Base-by-base conservation (phyloP, 148 eudicot species). In the Rhododendron kiyosumense region DNA sequence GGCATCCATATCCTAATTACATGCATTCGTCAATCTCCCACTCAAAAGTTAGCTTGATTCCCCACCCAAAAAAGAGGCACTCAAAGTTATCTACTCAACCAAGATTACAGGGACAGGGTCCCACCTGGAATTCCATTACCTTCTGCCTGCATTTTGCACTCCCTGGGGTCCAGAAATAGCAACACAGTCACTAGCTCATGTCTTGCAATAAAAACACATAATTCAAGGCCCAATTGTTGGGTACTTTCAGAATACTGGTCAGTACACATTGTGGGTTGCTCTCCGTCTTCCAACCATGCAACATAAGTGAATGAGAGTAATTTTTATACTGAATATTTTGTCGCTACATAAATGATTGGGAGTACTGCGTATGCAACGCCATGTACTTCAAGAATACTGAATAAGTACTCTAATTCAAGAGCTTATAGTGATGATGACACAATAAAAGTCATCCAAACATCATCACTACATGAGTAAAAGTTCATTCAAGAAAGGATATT, bases 51-150 rank as follows among this genome's bases (percentile, higher is more conserved):
- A 3, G 13, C 5, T 26, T 65, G 48, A 22, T 22, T 17, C 76
- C 81, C 54, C 63, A 83, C 81, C 84, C 84, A 80, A 83, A 61
- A 6, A 85, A 65, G 32, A 11, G 20, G 63, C 84, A 81, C 63
- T 7, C 86, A 88, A 87, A 14, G 84, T 78, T 4, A 57, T 9
- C 69, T 32, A 10, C 36, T 32, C 28, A 32, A 30, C 41, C 36
- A 82, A 87, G 0, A 78, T 36, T 74, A 80, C 24, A 75, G 18
- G 36, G 3, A 14, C 20, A 63, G 87, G 84, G 84, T 10, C 82
- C 89, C 86, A 36, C 59, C 1, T 10, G 28, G 14, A 34, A 18
- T 32, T 8, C 67, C 26, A 11, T 45, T n/a, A 17, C 41, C 10
- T 36, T 11, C 22, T 38, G 22, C 52, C 28, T n/a, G 15, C 22